These are phyloP conservation scores for Dichotomopilus funicola DNA, from an alignment of 2,329 filamentous ascomycete genomes.

Conservation along the genomic window DNA sequence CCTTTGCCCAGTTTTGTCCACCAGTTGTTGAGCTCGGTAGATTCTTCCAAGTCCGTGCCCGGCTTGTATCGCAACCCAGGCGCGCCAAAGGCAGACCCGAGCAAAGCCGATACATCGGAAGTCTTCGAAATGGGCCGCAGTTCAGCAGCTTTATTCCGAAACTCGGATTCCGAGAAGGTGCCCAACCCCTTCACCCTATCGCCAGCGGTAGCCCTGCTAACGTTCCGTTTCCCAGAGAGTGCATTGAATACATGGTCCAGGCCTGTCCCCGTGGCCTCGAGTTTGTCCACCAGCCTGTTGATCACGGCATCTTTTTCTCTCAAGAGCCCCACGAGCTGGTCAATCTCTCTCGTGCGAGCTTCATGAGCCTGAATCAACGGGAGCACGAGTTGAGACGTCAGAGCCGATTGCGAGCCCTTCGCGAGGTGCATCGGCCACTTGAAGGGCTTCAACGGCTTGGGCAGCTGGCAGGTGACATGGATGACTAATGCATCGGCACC, in stretches of 20 bases:
- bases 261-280: conserved; percentile 45
- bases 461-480: conserved; percentile 53
- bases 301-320: conserved; percentile 48
- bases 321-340: conserved; percentile 38
- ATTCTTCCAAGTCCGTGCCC: conserved; percentile 28
- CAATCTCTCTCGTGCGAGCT: conserved; percentile 34
- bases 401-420: conserved; percentile 36
- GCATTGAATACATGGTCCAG: conserved; percentile 49
- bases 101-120: conserved; percentile 32
- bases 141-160: conserved; percentile 28
- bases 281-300: conserved; percentile 45
- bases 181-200: conserved; percentile 47
- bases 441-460: conserved; percentile 55
- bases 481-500: conserved; percentile 43
- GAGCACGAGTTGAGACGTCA: conserved; percentile 45
- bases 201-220: conserved; percentile 39
- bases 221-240: conserved; percentile 42
- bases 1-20: conserved; percentile 39
- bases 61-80: conserved; percentile 28
- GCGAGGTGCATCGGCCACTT: conserved; percentile 58
- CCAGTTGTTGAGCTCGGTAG: conserved; percentile 40
- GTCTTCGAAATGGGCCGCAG: conserved; percentile 22
- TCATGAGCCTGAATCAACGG: conserved; percentile 45
- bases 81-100: conserved; percentile 37
- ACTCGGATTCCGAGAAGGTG: conserved; percentile 38